Evolutionary conservation across 2,329 filamentous ascomycete species (phyloP).

Genomic region (Penicillium hesseltinei): DNA sequence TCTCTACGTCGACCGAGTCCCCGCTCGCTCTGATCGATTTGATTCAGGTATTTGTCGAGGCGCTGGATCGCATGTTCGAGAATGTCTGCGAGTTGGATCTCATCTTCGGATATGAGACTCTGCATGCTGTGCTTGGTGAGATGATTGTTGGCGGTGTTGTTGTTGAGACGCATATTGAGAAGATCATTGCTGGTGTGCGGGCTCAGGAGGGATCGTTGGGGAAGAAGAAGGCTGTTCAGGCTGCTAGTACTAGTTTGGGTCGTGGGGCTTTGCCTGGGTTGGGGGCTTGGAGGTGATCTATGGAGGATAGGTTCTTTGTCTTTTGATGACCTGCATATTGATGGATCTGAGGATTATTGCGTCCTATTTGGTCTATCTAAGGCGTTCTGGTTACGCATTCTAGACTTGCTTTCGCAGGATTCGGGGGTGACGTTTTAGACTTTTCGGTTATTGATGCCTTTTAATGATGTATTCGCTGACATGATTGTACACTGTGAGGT

Average conservation of each 20-base stretch:
- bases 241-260: slow-evolving; percentile 39
- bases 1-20: slow-evolving; percentile 92
- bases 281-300: slow-evolving; percentile 38
- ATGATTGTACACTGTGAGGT: not conserved
- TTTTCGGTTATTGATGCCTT: not conserved
- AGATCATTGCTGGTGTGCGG: slow-evolving; percentile 80
- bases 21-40: slow-evolving; percentile 92
- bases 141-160: slow-evolving; percentile 96
- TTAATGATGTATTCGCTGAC: not conserved
- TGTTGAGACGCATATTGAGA: slow-evolving; percentile 84
- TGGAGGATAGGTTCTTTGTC: not conserved
- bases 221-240: slow-evolving; percentile 46
- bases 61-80: slow-evolving; percentile 91
- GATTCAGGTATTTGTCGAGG: slow-evolving; percentile 97
- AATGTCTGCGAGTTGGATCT: slow-evolving; percentile 98
- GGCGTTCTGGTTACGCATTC: slow-evolving; percentile 14
- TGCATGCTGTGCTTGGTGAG: slow-evolving; percentile 86
- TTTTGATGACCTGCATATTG: slow-evolving; percentile 3
- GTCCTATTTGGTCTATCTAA: slow-evolving; percentile 1
- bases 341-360: not conserved
- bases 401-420: not conserved
- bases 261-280: slow-evolving; percentile 40
- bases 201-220: slow-evolving; percentile 46
- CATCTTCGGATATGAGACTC: slow-evolving; percentile 98
- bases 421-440: not conserved